phyloP scores from a whole-genome alignment of 768 basidiomycete species.

The Cantharellus anzutake region DNA sequence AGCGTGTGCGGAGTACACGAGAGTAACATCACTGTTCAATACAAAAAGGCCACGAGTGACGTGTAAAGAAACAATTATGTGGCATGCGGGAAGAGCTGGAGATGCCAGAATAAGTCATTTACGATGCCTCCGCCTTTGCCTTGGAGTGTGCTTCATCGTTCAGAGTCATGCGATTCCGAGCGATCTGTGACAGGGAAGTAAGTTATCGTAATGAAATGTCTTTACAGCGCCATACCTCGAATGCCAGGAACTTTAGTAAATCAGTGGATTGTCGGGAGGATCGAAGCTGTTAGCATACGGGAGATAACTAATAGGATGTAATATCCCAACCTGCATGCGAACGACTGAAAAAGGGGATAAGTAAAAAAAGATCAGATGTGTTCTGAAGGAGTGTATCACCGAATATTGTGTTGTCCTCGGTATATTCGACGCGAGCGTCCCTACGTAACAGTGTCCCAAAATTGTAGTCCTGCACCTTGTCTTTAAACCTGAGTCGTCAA shows the following conservation, averaged over 20 bases:
- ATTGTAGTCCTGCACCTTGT: slow-evolving; percentile 83
- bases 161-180: slow-evolving; percentile 75
- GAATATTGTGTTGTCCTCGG: slow-evolving; percentile 85
- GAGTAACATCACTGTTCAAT: too few relatives aligned
- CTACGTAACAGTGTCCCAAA: slow-evolving; percentile 88
- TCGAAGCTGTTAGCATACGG: not conserved
- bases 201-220: not conserved
- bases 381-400: slow-evolving; percentile 24
- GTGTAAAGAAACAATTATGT: too few relatives aligned
- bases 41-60: too few relatives aligned
- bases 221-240: slow-evolving; percentile 38
- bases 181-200: slow-evolving; percentile 36
- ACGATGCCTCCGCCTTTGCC: not conserved
- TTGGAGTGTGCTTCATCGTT: slow-evolving; percentile 62
- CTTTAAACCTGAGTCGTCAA: slow-evolving; percentile 48
- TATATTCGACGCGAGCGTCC: slow-evolving; percentile 63
- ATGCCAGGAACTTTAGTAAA: slow-evolving; percentile 60
- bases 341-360: slow-evolving; percentile 25
- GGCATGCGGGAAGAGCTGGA: too few relatives aligned
- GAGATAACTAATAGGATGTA: not conserved
- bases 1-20: too few relatives aligned
- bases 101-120: too few relatives aligned
- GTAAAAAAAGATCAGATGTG: slow-evolving; percentile 9
- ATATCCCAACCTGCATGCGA: slow-evolving; percentile 39
- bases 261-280: not conserved